phyloP scores from a whole-genome alignment of 805 yeast genomes.

The Spencermartinsiella europaea region DNA sequence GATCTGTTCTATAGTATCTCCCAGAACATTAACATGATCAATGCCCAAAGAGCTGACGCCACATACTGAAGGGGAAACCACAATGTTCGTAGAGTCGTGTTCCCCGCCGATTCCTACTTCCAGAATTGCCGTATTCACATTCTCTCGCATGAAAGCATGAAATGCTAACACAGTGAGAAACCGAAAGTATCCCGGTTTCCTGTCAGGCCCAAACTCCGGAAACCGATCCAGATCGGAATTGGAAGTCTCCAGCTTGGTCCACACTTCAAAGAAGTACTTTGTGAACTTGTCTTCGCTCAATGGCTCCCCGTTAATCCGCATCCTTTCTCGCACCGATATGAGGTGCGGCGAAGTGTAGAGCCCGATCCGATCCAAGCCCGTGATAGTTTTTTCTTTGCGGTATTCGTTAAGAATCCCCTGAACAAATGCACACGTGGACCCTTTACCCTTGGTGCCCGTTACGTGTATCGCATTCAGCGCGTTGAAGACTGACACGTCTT shows the following conservation, averaged over 20 bases:
- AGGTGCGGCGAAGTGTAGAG: conserved; percentile 96
- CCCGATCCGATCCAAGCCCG: conserved; percentile 61
- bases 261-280: conserved; percentile 87
- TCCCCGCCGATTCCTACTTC: conserved; percentile 99
- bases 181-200: conserved; percentile 90
- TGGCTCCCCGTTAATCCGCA: conserved; percentile 82
- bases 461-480: conserved; percentile 78
- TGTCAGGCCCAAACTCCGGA: conserved; percentile 68
- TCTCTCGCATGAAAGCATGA: conserved; percentile 83
- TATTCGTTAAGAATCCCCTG: conserved; percentile 74
- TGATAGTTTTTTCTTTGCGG: conserved; percentile 22
- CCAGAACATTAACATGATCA: conserved; percentile 85
- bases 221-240: conserved; percentile 50
- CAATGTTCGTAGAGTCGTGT: conserved; percentile 90
- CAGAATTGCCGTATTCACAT: conserved; percentile 88
- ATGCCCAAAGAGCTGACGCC: conserved; percentile 86
- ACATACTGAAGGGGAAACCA: conserved; percentile 72
- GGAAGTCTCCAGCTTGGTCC: conserved; percentile 70
- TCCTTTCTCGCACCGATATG: conserved; percentile 87
- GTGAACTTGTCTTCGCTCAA: conserved; percentile 76
- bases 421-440: conserved; percentile 94
- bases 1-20: conserved; percentile 79
- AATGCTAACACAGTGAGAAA: conserved; percentile 84
- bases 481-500: conserved; percentile 58
- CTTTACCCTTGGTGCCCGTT: conserved; percentile 98